Percentiles rank a stretch among this genome's conserved stretches.
Conservation (phyloP, 768 basidiomycete genomes). For the Lenzites betulinus region DNA sequence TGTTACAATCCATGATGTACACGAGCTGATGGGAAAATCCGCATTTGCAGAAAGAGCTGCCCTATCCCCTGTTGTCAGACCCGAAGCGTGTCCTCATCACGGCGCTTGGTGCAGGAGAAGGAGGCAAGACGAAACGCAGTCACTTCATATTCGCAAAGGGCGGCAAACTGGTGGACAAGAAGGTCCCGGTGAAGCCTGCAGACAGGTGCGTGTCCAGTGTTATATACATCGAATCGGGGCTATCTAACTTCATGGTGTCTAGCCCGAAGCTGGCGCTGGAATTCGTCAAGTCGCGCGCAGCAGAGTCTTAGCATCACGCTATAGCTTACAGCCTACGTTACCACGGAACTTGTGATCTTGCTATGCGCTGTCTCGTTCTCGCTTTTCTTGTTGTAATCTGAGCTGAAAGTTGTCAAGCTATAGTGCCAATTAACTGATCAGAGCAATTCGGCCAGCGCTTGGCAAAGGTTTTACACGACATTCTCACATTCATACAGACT, state of each 20-base stretch:
- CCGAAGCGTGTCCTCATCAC: conserved; percentile 79
- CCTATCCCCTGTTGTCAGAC: conserved; percentile 87
- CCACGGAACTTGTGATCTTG: not conserved
- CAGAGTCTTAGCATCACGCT: not conserved
- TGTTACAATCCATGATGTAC: not conserved
- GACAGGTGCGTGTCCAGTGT: conserved; percentile 60
- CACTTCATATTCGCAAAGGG: conserved; percentile 94
- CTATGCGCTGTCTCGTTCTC: not conserved
- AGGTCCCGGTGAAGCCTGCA: conserved; percentile 81
- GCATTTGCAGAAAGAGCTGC: conserved; percentile 70
- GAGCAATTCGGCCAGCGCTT: too few species aligned
- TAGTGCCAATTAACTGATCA: too few species aligned
- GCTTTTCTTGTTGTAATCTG: not conserved
- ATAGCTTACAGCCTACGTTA: not conserved
- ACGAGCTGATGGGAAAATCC: not conserved
- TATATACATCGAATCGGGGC: not conserved
- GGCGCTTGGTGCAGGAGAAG: conserved; percentile 77
- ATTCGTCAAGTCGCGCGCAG: conserved; percentile 44
- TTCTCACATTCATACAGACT: too few species aligned
- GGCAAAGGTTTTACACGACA: too few species aligned
- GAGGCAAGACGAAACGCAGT: conserved; percentile 85
- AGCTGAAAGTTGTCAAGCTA: too few species aligned
- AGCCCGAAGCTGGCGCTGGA: conserved; percentile 69
- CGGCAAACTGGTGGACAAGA: conserved; percentile 84
- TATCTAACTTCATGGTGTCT: not conserved